These are phyloP conservation scores for Eimeria tenella DNA, from an alignment of 169 alveolate genomes.

Conservation along the genomic window DNA sequence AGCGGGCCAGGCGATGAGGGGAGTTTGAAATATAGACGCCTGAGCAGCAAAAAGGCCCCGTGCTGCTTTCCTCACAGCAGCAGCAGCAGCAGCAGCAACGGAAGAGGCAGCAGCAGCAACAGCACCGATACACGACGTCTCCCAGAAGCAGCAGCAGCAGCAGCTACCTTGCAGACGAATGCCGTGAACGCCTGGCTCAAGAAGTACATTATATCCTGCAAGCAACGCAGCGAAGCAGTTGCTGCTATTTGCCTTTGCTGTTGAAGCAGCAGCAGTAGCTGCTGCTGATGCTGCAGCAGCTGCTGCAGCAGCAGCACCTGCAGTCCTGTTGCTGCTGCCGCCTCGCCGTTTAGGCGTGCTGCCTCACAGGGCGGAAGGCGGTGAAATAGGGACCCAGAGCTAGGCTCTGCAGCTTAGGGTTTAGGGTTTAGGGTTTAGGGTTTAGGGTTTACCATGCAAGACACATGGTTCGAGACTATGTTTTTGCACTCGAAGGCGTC, in stretches of 20 bases:
- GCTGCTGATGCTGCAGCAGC: not conserved
- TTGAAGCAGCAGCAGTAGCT: not conserved
- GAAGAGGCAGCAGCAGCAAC: not conserved
- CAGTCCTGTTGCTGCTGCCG: not conserved
- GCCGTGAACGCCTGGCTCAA: not conserved
- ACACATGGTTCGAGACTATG: not conserved
- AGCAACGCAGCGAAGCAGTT: not conserved
- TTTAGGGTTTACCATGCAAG: conserved; percentile 25
- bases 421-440: not conserved
- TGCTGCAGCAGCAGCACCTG: not conserved
- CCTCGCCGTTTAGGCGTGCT: too few relatives aligned
- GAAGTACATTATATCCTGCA: conserved; percentile 60
- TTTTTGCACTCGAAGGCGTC: conserved; percentile 5
- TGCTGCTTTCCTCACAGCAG: too few relatives aligned
- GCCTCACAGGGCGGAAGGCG: too few relatives aligned
- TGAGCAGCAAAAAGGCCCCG: not conserved
- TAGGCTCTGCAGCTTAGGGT: too few relatives aligned
- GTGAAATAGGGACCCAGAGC: too few relatives aligned
- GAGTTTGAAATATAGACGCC: not conserved
- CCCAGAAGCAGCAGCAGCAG: not conserved
- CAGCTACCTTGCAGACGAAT: conserved; percentile 66
- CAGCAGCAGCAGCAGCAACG: not conserved
- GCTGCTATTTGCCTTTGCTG: not conserved
- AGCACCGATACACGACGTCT: not conserved
- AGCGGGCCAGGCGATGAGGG: conserved; percentile 45